These are phyloP conservation scores for sorghum (Sorghum bicolor) DNA, from an alignment of 176 grass and related monocot species.

Conservation along the genomic window Sorghum_bicolor_NCBIv3 NC_012872.2:4684501-4685000, in stretches of 20 bases:
- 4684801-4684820: no score
- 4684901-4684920: no score
- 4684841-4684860: no score
- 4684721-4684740: slow-evolving; percentile 83
- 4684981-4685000: no score
- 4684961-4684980: no score
- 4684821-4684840: no score
- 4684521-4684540: slow-evolving; percentile 10
- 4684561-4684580: slow-evolving; percentile 32
- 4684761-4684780: slow-evolving; percentile 57
- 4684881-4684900: no score
- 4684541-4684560: slow-evolving; percentile 41
- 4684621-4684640: background rate
- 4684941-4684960: no score
- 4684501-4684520: slow-evolving; percentile 20
- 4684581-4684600: slow-evolving; percentile 39
- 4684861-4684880: no score
- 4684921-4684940: no score
- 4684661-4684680: background rate
- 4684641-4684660: slow-evolving; percentile 11
- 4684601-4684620: slow-evolving; percentile 8
- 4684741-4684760: slow-evolving; percentile 99
- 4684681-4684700: slow-evolving; percentile 18
- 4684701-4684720: slow-evolving; percentile 71
- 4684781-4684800: background rate